Evolutionary conservation across 345 rosid species (phyloP), one percentile per base, ranked within the genome.

Genomic region (Lagerstroemia speciosa): DNA sequence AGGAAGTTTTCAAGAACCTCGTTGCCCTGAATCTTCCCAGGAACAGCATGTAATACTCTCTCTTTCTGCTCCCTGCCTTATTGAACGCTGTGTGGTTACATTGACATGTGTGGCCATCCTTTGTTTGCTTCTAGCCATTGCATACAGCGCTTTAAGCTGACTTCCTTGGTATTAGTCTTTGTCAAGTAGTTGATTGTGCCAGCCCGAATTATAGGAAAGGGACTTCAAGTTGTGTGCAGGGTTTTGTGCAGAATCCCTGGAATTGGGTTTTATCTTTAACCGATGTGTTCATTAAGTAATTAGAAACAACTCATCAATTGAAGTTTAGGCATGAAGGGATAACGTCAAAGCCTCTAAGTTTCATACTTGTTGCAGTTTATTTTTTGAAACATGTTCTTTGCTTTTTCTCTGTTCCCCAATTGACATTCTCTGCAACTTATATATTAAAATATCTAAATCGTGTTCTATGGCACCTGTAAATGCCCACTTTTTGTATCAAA

Each of bases 1-100:
- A 94, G 78, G 99, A 94, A 76, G 98, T 94, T 71, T 94, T 94
- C 86, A 94, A 83, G 77, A 89, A 94, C 86, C 77, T 94, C 78
- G 83, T 85, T 72, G 91, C 98, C 66, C 85, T 94, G 97, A 94
- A 94, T 80, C 97, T 94, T 70, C 97, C 97, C 8, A 83, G 98
- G 76, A 92, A 92, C 76, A 90, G 82, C 98, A 87, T 91, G 99
- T 94, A 87, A 52, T 87, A 41, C 74, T 76, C 75, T 71, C 72
- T 38, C 64, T 74, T 64, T 26, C n/a, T 6, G 57, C 36, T 63
- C 65, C 55, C 41, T 69, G 22, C 33, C 50, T 52, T 41, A n/a
- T 67, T 38, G 46, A 57, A 67, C 53, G 33, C 12, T 27, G 63
- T 30, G 19, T 8, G 33, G 34, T 30, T 58, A 27, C 34, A 8